Base-by-base conservation (phyloP, 306 rosid species). In the Citrullus colocynthis region DNA sequence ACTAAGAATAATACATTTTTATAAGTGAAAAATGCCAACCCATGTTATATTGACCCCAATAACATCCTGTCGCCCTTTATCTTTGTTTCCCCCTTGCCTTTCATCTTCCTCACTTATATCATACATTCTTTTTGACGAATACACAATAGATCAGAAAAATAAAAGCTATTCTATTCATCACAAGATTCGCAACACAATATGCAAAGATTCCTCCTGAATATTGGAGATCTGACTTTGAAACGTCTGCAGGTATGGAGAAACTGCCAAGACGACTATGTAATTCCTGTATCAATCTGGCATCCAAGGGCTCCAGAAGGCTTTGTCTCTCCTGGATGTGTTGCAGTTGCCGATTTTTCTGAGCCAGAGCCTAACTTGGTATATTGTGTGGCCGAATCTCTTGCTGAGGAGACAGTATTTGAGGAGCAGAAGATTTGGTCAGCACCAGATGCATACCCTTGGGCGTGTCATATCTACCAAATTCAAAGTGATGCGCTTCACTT, bases 271-370 rank as follows among this genome's bases (percentile, higher is more conserved):
- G 99, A 95, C 81, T 95, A 89, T 75, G 60, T 86, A 30, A 76
- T 79, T 74, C 90, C 85, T 9, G 82, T 92, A 58, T 90, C 99
- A 6, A 90, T 95, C 78, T 95, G 97, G 99, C 86, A 88, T 74
- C 97, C 99, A 16, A 89, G 97, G 70, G 93, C 99, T 51, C 99
- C 99, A 24, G 96, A 92, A 75, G 99, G 99, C 78, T 95, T 85
- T 60, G 88, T 92, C 1, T 88, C 97, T 58, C 96, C 85, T 5
- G 99, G 99, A 78, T 95, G 97, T 81, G 84, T 95, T 6, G 89
- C 93, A 11, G 84, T 95, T 30, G 91, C 89, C 44, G 81, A 82
- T 70, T 84, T 88, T 70, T 67, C 34, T 56, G 96, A 92, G 89
- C 99, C 97, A 28, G 97, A 90, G 80, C 88, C 86, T 44, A 88